These are phyloP conservation scores for Termitomyces heimii DNA, from an alignment of 768 basidiomycete genomes.

Conservation along the genomic window DNA sequence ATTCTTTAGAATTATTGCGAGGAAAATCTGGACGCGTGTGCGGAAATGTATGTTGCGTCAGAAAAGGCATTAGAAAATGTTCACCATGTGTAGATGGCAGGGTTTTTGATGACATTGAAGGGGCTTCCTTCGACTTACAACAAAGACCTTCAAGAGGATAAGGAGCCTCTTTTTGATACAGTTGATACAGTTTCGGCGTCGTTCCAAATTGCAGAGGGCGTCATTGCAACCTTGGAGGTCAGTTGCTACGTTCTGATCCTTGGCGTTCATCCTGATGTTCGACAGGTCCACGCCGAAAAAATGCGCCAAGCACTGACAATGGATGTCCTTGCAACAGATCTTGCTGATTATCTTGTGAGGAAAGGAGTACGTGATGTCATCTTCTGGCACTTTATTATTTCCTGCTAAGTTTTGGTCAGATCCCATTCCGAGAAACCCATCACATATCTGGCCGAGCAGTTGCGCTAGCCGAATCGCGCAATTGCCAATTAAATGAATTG, in stretches of 20 bases:
- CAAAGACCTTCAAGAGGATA: constrained; percentile 98
- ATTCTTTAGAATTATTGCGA: constrained; percentile 90
- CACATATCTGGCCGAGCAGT: constrained; percentile 97
- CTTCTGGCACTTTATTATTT: not conserved
- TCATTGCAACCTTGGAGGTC: constrained; percentile 85
- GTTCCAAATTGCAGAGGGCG: constrained; percentile 90
- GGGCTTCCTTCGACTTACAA: constrained; percentile 98
- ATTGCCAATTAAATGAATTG: constrained; percentile 78
- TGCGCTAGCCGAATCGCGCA: constrained; percentile 82
- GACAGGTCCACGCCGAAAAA: constrained; percentile 80
- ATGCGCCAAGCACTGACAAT: constrained; percentile 90
- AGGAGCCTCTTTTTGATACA: constrained; percentile 93
- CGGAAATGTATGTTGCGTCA: constrained; percentile 59
- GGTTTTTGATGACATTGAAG: constrained; percentile 96
- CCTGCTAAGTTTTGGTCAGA: constrained; percentile 38
- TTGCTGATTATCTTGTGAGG: constrained; percentile 97
- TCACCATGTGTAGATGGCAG: constrained; percentile 66
- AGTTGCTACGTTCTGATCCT: constrained; percentile 14
- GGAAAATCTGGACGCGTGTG: constrained; percentile 95
- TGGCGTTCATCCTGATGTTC: not conserved
- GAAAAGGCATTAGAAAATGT: not conserved
- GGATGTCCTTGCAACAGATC: constrained; percentile 98
- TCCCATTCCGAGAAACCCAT: constrained; percentile 98
- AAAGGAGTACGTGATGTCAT: constrained; percentile 71
- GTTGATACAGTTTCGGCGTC: constrained; percentile 87